Conservation (phyloP, 2,329 filamentous ascomycete species). For the Aspergillus puulaauensis region DNA sequence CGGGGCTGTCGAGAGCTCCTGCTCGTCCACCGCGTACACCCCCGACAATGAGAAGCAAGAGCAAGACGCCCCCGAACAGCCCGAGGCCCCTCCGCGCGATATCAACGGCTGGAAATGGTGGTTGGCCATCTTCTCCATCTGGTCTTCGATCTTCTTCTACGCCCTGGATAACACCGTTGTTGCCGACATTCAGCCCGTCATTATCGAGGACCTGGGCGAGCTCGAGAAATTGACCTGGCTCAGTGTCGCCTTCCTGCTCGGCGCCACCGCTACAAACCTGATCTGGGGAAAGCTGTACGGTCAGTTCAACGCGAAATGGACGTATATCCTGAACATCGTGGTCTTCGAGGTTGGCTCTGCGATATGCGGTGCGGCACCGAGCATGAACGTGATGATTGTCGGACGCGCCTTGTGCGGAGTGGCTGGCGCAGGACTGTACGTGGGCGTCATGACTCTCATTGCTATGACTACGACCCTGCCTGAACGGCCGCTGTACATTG, state of each 20-base stretch:
- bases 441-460: constrained; percentile 27
- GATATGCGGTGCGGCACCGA: constrained; percentile 3
- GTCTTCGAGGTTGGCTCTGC: constrained; percentile 7
- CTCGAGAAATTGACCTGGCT: constrained; percentile 13
- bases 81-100: neutral
- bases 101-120: neutral
- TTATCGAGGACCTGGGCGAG: constrained; percentile 8
- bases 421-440: constrained; percentile 26
- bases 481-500: constrained; percentile 31
- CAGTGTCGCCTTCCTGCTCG: constrained; percentile 8
- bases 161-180: constrained; percentile 16
- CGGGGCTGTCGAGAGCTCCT: neutral
- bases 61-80: neutral
- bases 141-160: constrained; percentile 8
- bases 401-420: constrained; percentile 9
- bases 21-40: neutral
- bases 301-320: constrained; percentile 43
- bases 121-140: neutral
- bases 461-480: constrained; percentile 19
- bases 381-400: constrained; percentile 5
- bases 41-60: neutral
- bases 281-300: constrained; percentile 4
- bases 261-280: neutral
- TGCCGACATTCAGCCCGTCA: constrained; percentile 11
- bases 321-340: neutral